A percentile compares a stretch with the other conserved stretches of the same genome.
Evolutionary conservation across 768 basidiomycete species (phyloP).

Genomic region (Naganishia kalamii): DNA sequence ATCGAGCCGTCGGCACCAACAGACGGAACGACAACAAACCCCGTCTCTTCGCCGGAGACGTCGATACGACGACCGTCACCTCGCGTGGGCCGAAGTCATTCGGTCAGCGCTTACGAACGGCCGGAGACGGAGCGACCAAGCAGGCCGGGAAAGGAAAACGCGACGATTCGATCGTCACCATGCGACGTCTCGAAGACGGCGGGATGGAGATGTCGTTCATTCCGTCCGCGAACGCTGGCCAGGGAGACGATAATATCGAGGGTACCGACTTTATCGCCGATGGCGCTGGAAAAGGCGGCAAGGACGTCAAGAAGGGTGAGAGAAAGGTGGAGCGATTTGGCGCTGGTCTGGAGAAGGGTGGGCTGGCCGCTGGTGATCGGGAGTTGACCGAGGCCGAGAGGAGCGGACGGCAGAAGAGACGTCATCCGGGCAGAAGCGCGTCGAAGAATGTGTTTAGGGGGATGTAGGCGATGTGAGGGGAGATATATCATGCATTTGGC

Average conservation of each 20-base stretch:
- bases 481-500: neutral
- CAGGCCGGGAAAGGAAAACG: conserved; percentile 8
- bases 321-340: conserved; percentile 66
- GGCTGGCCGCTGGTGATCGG: conserved; percentile 47
- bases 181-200: conserved; percentile 51
- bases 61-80: conserved; percentile 10
- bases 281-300: conserved; percentile 25
- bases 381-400: conserved; percentile 57
- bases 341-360: conserved; percentile 79
- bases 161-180: conserved; percentile 31
- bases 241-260: conserved; percentile 30
- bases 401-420: conserved; percentile 68
- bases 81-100: conserved; percentile 30
- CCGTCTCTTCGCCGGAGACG: conserved; percentile 25
- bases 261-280: conserved; percentile 31
- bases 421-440: conserved; percentile 77
- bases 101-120: conserved; percentile 34
- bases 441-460: conserved; percentile 63
- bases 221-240: conserved; percentile 51
- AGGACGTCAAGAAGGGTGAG: conserved; percentile 40
- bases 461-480: conserved; percentile 7
- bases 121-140: neutral
- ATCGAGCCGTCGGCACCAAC: conserved; percentile 1
- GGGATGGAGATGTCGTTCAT: conserved; percentile 81
- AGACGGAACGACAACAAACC: conserved; percentile 11